Evolutionary conservation across 2,329 filamentous ascomycete genomes (phyloP).

Genomic region (Davidsoniella eucalypti): DNA sequence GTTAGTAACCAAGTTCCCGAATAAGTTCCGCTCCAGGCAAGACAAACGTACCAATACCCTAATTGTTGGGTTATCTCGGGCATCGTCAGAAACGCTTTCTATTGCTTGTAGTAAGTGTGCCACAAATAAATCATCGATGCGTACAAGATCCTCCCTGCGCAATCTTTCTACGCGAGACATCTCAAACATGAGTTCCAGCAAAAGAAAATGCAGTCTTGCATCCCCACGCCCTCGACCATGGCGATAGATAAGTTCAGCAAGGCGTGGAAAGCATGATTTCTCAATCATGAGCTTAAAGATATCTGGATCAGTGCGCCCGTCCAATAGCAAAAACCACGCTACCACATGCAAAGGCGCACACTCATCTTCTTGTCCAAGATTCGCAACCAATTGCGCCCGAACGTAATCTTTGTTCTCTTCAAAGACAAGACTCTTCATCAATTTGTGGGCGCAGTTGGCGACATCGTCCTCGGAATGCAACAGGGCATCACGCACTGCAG

Average conservation of each 20-base stretch:
- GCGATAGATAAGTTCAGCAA: slow-evolving; percentile 56
- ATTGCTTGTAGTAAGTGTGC: slow-evolving; percentile 72
- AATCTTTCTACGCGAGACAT: slow-evolving; percentile 86
- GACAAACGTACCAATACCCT: slow-evolving; percentile 56
- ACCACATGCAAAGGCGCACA: slow-evolving; percentile 64
- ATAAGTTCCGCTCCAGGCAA: neutral
- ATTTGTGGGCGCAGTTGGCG: slow-evolving; percentile 59
- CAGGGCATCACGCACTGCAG: slow-evolving; percentile 59
- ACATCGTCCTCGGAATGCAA: slow-evolving; percentile 64
- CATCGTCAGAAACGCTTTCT: slow-evolving; percentile 73
- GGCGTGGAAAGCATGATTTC: slow-evolving; percentile 66
- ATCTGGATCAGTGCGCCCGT: slow-evolving; percentile 61
- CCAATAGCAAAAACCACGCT: slow-evolving; percentile 68
- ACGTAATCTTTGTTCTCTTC: slow-evolving; percentile 65
- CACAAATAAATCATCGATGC: slow-evolving; percentile 67
- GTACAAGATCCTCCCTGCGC: slow-evolving; percentile 57
- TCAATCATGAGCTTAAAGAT: slow-evolving; percentile 77
- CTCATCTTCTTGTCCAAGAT: slow-evolving; percentile 80
- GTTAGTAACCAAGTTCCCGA: slow-evolving; percentile 6
- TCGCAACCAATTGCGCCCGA: slow-evolving; percentile 81
- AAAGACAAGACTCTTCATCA: slow-evolving; percentile 65
- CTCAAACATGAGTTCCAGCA: slow-evolving; percentile 86
- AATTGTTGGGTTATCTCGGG: slow-evolving; percentile 82
- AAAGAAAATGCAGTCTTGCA: slow-evolving; percentile 54
- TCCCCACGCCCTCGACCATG: slow-evolving; percentile 11